Conservation (phyloP, 2,329 filamentous ascomycete species). For the Verticillium zaregamsianum region DNA sequence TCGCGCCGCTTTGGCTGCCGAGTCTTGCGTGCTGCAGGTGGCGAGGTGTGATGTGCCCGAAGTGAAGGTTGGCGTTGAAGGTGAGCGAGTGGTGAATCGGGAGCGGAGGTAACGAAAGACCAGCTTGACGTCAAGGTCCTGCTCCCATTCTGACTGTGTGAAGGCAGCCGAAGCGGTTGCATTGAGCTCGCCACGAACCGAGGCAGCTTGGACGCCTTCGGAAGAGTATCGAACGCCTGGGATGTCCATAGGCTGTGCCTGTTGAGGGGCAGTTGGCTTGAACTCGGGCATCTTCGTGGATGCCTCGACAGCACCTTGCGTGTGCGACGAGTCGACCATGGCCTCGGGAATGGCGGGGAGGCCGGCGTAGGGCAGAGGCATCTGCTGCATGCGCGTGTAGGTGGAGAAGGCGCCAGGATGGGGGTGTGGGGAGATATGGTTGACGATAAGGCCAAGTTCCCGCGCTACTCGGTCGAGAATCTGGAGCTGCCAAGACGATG, state of each 20-base stretch:
- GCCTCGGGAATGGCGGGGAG: slow-evolving; percentile 61
- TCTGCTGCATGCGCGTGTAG: slow-evolving; percentile 63
- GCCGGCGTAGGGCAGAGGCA: slow-evolving; percentile 72
- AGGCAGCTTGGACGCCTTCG: slow-evolving; percentile 5
- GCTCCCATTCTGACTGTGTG: slow-evolving; percentile 85
- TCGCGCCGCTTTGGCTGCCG: slow-evolving; percentile 72
- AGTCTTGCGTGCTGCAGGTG: slow-evolving; percentile 54
- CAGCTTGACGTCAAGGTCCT: slow-evolving; percentile 83
- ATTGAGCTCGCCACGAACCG: slow-evolving; percentile 5
- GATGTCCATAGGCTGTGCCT: slow-evolving; percentile 30
- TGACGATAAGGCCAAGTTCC: slow-evolving; percentile 79
- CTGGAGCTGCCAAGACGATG: slow-evolving; percentile 66
- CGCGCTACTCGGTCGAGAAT: slow-evolving; percentile 80
- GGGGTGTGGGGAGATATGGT: slow-evolving; percentile 66
- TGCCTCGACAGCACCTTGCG: slow-evolving; percentile 43
- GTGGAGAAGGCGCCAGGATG: slow-evolving; percentile 87
- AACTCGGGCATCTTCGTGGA: slow-evolving; percentile 41
- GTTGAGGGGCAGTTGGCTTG: slow-evolving; percentile 40
- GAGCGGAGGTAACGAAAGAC: slow-evolving; percentile 84
- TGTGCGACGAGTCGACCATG: slow-evolving; percentile 22
- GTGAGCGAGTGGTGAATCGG: slow-evolving; percentile 58
- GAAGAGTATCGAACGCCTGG: slow-evolving; percentile 21
- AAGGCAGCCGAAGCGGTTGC: slow-evolving; percentile 26
- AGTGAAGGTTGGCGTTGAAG: slow-evolving; percentile 34
- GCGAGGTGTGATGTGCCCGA: slow-evolving; percentile 43